Evolutionary conservation across 2,329 filamentous ascomycete genomes (phyloP).

Genomic region (Aciculosporium take): DNA sequence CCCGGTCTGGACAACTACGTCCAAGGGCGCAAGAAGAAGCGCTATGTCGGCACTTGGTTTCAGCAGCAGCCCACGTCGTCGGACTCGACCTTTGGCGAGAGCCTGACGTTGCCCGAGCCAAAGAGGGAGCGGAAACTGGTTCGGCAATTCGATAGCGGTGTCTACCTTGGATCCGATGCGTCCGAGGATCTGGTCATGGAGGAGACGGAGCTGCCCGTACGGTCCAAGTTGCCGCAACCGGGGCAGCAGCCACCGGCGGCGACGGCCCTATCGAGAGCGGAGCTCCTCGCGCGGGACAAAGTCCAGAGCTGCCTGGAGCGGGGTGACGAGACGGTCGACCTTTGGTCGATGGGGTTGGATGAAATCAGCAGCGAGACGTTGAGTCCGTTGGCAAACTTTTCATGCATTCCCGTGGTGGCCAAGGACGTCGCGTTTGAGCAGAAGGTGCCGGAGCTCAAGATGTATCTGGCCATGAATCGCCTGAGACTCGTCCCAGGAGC

Average conservation of each 20-base stretch:
- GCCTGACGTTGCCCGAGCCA: constrained; percentile 19
- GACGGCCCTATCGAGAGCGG: constrained; percentile 22
- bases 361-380: constrained; percentile 42
- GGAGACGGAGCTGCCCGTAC: constrained; percentile 16
- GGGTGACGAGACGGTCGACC: constrained; percentile 44
- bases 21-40: constrained; percentile 42
- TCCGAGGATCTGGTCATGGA: constrained; percentile 25
- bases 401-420: constrained; percentile 37
- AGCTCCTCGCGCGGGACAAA: constrained; percentile 29
- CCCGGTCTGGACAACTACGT: constrained; percentile 51
- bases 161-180: constrained; percentile 52
- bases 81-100: constrained; percentile 32
- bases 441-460: constrained; percentile 41
- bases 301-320: constrained; percentile 42
- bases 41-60: constrained; percentile 55
- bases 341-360: constrained; percentile 42
- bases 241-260: constrained; percentile 15
- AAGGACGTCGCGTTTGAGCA: constrained; percentile 45
- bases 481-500: constrained; percentile 42
- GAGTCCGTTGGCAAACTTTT: constrained; percentile 39
- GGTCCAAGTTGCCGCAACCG: constrained; percentile 25
- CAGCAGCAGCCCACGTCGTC: constrained; percentile 40
- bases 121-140: constrained; percentile 35
- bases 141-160: constrained; percentile 52
- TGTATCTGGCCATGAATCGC: constrained; percentile 47